Percentiles rank a stretch among this genome's conserved stretches.
Evolutionary conservation across 352 stramenopile species (phyloP).

Genomic region (Globisporangium polare): DNA sequence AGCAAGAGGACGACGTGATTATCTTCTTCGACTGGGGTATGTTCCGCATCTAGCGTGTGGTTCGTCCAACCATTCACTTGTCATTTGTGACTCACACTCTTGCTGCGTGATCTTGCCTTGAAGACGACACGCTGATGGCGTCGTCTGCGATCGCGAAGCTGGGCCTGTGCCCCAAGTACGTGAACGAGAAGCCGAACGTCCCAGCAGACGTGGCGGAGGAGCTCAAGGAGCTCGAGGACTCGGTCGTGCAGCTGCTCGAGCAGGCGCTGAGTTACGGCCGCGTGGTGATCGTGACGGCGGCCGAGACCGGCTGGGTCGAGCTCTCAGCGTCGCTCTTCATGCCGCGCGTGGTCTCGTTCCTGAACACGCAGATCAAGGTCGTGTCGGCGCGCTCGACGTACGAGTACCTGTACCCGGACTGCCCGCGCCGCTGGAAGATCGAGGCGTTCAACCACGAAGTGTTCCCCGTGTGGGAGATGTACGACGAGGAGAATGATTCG

Average conservation of each 20-base stretch:
- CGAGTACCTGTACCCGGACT: conserved; percentile 85
- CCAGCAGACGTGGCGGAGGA: conserved; percentile 65
- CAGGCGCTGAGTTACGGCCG: conserved; percentile 66
- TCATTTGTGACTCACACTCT: conserved; percentile 1
- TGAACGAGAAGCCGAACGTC: conserved; percentile 80
- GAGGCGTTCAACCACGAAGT: conserved; percentile 87
- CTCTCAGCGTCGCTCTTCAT: conserved; percentile 86
- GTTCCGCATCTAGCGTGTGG: conserved; percentile 4
- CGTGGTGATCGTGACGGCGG: conserved; percentile 88
- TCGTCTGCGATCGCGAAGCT: conserved; percentile 79
- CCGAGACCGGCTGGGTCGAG: conserved; percentile 89
- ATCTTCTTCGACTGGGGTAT: conserved; percentile 88
- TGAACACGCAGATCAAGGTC: conserved; percentile 83
- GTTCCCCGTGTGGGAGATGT: conserved; percentile 72
- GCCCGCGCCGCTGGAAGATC: conserved; percentile 85
- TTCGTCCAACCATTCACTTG: neutral
- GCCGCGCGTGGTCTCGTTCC: conserved; percentile 69
- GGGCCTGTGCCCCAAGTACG: conserved; percentile 78
- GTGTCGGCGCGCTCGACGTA: conserved; percentile 89
- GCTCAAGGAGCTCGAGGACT: conserved; percentile 72
- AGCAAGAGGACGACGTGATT: conserved; percentile 58
- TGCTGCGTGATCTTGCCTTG: neutral
- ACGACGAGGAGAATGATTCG: conserved; percentile 41
- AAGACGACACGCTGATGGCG: conserved; percentile 81
- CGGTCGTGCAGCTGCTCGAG: conserved; percentile 70